Conservation (phyloP, 75 land plant genomes). For the Sequoiadendron giganteum region DNA sequence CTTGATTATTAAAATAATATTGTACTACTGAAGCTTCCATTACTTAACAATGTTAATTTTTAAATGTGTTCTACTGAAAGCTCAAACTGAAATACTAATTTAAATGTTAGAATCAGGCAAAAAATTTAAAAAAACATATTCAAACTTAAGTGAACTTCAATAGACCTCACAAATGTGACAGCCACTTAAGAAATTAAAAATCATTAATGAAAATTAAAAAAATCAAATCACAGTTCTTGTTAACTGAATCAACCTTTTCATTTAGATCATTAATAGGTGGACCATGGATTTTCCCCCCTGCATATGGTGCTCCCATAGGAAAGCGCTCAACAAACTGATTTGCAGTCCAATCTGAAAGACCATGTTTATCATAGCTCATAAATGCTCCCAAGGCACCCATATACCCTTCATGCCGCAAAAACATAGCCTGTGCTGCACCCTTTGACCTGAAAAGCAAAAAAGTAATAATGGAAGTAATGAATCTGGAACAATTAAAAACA, state of each 20-base stretch:
- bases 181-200: neutral
- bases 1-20: neutral
- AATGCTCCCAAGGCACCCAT: constrained; percentile 98
- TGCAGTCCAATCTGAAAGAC: constrained; percentile 78
- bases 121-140: neutral
- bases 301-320: constrained; percentile 98
- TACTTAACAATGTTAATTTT: neutral
- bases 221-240: neutral
- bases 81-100: neutral
- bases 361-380: constrained; percentile 97
- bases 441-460: constrained; percentile 63
- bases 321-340: constrained; percentile 97
- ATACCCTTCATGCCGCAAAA: constrained; percentile 97
- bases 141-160: neutral
- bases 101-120: neutral
- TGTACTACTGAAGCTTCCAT: neutral
- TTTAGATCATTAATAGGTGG: constrained; percentile 91
- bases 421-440: constrained; percentile 97
- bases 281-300: constrained; percentile 84
- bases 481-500: neutral
- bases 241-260: constrained; percentile 63
- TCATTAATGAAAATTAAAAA: neutral
- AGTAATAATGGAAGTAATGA: neutral
- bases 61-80: neutral
- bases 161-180: neutral